phyloP scores from a whole-genome alignment of 441 rosid species.

The Populus hybrid region DNA sequence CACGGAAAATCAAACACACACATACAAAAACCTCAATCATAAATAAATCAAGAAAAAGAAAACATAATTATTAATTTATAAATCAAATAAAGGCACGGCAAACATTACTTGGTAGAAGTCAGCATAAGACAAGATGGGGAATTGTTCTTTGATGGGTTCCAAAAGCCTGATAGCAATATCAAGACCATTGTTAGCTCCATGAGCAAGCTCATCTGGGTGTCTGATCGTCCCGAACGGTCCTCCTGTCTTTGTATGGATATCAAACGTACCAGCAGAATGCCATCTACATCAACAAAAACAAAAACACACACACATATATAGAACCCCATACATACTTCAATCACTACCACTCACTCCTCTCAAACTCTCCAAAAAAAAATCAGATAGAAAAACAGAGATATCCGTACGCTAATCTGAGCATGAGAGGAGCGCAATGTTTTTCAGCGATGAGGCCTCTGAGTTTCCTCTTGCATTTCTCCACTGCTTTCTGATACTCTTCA shows the following conservation, averaged over 20 bases:
- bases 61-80: too few relatives aligned
- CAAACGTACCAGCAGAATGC: conserved; percentile 91
- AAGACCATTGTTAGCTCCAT: too few relatives aligned
- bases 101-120: too few relatives aligned
- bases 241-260: conserved; percentile 67
- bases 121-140: too few relatives aligned
- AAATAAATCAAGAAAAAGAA: too few relatives aligned
- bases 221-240: conserved; percentile 96
- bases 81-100: too few relatives aligned
- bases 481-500: conserved; percentile 68
- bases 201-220: too few relatives aligned
- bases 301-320: too few relatives aligned
- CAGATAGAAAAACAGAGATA: neutral
- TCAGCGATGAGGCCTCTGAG: conserved; percentile 80
- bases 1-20: too few relatives aligned
- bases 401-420: conserved; percentile 84
- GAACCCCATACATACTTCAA: neutral
- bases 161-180: too few relatives aligned
- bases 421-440: conserved; percentile 84
- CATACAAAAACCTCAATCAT: too few relatives aligned
- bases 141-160: too few relatives aligned
- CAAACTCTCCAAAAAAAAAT: neutral
- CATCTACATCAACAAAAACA: conserved; percentile 39
- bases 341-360: neutral
- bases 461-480: conserved; percentile 72